Evolutionary conservation across 83 land plant genomes (phyloP).

Genomic region (Picea abies): DNA sequence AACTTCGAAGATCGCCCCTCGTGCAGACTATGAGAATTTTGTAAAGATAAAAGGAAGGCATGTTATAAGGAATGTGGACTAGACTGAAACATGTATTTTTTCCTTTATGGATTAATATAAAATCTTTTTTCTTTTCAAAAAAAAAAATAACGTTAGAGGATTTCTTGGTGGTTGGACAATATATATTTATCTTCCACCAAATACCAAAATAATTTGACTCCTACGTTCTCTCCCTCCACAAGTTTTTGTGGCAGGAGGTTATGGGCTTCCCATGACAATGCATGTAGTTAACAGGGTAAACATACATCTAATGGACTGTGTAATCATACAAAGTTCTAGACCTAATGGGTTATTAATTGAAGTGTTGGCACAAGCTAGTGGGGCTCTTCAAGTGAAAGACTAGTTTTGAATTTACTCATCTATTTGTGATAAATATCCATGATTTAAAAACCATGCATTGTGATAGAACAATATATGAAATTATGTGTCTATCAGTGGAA

Average conservation of each 20-base stretch:
- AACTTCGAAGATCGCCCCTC: no score
- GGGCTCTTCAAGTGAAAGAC: slow-evolving; percentile 45
- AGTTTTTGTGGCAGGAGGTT: slow-evolving; percentile 62
- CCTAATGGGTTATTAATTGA: slow-evolving; percentile 54
- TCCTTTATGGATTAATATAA: no score
- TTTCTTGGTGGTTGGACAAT: slow-evolving; percentile 52
- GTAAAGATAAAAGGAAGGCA: no score
- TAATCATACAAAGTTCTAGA: slow-evolving; percentile 56
- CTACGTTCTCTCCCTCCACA: slow-evolving; percentile 36
- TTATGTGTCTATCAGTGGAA: not conserved
- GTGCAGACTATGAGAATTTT: no score
- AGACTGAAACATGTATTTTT: no score
- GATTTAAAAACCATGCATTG: not conserved
- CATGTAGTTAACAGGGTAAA: slow-evolving; percentile 58
- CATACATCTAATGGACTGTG: slow-evolving; percentile 48
- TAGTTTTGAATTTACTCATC: not conserved
- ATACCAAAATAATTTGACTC: slow-evolving; percentile 47
- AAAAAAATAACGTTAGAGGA: no score
- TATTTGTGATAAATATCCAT: not conserved
- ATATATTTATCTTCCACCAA: slow-evolving; percentile 54
- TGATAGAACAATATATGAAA: not conserved
- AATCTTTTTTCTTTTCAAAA: no score
- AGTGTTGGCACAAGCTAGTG: slow-evolving; percentile 46
- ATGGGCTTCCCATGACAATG: slow-evolving; percentile 56
- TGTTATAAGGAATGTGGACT: no score